Evolutionary conservation across 176 grass and related monocot species (phyloP).

Genomic region (Carex parvula): DNA sequence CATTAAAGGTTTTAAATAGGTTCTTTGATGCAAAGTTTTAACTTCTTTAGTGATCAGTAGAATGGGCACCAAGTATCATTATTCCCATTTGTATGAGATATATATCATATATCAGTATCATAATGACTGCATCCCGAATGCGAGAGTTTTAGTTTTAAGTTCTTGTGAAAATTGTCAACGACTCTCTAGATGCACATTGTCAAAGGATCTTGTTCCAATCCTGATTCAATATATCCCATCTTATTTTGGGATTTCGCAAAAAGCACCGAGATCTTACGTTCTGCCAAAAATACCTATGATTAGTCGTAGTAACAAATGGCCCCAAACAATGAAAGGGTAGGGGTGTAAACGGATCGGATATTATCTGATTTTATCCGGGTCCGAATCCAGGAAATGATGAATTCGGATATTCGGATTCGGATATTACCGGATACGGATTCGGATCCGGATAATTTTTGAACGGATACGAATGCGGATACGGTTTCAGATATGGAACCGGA

Average conservation of each 20-base stretch:
- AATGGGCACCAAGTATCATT: neutral
- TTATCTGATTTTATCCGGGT: too few species aligned
- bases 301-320: neutral
- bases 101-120: neutral
- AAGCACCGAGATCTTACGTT: neutral
- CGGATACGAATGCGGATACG: too few species aligned
- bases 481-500: too few species aligned
- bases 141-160: neutral
- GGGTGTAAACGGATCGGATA: too few species aligned
- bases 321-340: neutral
- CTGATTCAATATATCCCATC: neutral
- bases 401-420: too few species aligned
- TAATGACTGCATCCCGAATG: neutral
- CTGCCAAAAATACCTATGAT: neutral
- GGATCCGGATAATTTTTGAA: too few species aligned
- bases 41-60: neutral
- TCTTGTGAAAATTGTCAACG: neutral
- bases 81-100: neutral
- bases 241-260: neutral
- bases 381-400: too few species aligned
- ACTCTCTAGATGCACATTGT: neutral
- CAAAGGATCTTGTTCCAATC: conserved; percentile 14
- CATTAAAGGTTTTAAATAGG: neutral
- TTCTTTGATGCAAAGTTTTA: neutral
- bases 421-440: too few species aligned